Conservation (phyloP, 345 rosid species). For the Melaleuca alternifolia region DNA sequence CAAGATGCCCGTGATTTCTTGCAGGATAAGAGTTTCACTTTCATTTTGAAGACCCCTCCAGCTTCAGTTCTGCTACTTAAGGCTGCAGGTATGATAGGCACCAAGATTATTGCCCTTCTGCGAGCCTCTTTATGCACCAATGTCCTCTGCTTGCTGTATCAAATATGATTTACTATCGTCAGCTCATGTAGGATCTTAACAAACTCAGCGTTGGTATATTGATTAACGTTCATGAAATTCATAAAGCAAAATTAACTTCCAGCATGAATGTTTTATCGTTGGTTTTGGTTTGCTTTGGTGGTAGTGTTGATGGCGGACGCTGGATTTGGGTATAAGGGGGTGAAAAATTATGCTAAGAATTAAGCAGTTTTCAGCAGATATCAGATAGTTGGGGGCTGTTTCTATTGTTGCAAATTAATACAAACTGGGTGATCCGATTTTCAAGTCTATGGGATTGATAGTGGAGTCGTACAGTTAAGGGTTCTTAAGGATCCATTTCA, state of each 20-base stretch:
- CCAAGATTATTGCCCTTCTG: not conserved
- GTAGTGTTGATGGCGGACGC: not conserved
- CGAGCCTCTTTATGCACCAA: not conserved
- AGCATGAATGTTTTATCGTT: not conserved
- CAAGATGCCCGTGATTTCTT: not conserved
- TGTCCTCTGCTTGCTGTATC: not conserved
- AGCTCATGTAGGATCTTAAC: not conserved
- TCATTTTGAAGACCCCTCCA: constrained; percentile 91
- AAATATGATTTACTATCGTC: not conserved
- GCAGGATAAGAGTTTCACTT: constrained; percentile 94
- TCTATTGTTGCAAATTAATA: not conserved
- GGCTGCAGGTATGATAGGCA: constrained; percentile 64
- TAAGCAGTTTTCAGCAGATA: not conserved
- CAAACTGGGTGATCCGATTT: not conserved
- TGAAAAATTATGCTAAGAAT: not conserved
- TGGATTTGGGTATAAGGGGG: not conserved
- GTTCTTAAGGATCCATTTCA: not conserved
- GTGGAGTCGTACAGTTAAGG: not conserved
- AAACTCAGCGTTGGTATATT: not conserved
- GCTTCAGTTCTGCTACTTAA: constrained; percentile 90
- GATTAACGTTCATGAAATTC: not conserved
- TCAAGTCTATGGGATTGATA: not conserved
- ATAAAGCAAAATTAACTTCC: not conserved
- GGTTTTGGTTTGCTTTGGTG: not conserved
- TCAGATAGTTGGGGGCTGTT: not conserved